Evolutionary conservation across 1,139 yeast genomes (phyloP).

Genomic region (Barnettozyma hawaiiensis): DNA sequence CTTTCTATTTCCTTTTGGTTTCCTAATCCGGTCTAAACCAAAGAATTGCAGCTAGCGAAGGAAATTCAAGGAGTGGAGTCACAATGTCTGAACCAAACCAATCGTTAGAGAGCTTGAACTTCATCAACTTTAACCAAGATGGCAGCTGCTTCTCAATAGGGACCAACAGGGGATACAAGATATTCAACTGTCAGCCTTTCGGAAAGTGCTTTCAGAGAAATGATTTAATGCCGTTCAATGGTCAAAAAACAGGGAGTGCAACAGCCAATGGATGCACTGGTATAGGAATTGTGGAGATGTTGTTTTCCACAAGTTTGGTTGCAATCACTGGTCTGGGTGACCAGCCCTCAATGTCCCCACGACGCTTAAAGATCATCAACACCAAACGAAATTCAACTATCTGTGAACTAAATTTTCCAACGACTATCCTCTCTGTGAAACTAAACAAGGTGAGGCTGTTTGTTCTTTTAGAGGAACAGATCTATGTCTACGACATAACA

Average conservation of each 20-base stretch:
- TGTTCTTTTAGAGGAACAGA: slow-evolving; percentile 77
- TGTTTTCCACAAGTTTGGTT: slow-evolving; percentile 79
- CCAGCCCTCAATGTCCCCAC: slow-evolving; percentile 70
- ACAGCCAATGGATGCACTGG: slow-evolving; percentile 28
- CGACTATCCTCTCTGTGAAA: slow-evolving; percentile 71
- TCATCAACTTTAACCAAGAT: slow-evolving; percentile 81
- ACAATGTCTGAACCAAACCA: slow-evolving; percentile 6
- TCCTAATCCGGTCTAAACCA: no score
- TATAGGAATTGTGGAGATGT: slow-evolving; percentile 79
- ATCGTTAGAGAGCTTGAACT: slow-evolving; percentile 18
- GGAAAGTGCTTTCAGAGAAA: slow-evolving; percentile 66
- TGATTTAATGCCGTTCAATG: slow-evolving; percentile 10
- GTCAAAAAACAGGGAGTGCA: background rate
- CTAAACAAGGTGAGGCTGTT: slow-evolving; percentile 70
- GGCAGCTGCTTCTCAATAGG: slow-evolving; percentile 85
- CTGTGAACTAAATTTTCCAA: slow-evolving; percentile 86
- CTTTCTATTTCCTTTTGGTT: background rate
- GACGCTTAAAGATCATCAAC: slow-evolving; percentile 75
- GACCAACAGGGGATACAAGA: slow-evolving; percentile 67
- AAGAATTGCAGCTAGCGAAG: background rate
- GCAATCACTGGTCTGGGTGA: slow-evolving; percentile 89
- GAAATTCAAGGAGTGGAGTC: background rate
- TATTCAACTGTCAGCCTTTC: slow-evolving; percentile 86
- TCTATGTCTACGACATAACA: slow-evolving; percentile 81
- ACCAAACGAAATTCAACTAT: slow-evolving; percentile 67